phyloP scores from a whole-genome alignment of 2,329 filamentous ascomycete species.

The Bimuria novae-zelandiae region DNA sequence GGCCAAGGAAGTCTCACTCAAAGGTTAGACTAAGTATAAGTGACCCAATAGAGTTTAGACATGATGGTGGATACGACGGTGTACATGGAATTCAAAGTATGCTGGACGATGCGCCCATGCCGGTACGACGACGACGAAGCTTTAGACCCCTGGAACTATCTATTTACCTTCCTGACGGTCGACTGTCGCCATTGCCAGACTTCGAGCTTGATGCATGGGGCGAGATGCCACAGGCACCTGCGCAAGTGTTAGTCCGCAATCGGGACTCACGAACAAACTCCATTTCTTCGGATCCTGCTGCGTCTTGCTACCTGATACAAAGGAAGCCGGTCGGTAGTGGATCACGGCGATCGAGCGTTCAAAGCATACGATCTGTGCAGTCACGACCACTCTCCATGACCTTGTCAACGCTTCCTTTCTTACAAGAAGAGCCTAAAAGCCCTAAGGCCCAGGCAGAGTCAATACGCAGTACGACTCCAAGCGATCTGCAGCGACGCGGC shows the following conservation, averaged over 20 bases:
- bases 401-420: slow-evolving; percentile 27
- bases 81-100: slow-evolving; percentile 37
- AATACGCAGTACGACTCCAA: slow-evolving; percentile 20
- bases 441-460: slow-evolving; percentile 25
- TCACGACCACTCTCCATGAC: slow-evolving; percentile 21
- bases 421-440: slow-evolving; percentile 31
- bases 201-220: slow-evolving; percentile 40
- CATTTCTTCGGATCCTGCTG: slow-evolving; percentile 30
- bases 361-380: slow-evolving; percentile 26
- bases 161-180: slow-evolving; percentile 43
- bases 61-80: slow-evolving; percentile 37
- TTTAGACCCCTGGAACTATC: slow-evolving; percentile 47
- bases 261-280: slow-evolving; percentile 35
- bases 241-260: slow-evolving; percentile 39
- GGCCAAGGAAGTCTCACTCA: slow-evolving; percentile 19
- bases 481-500: slow-evolving; percentile 23
- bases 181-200: slow-evolving; percentile 47
- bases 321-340: slow-evolving; percentile 39
- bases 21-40: slow-evolving; percentile 37
- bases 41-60: slow-evolving; percentile 43
- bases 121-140: slow-evolving; percentile 38
- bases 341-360: slow-evolving; percentile 36
- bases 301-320: slow-evolving; percentile 34
- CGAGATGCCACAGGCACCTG: slow-evolving; percentile 34
- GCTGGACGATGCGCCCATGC: slow-evolving; percentile 37